Evolutionary conservation across 1,139 yeast species (phyloP).

Genomic region (Arxiozyma heterogenica): DNA sequence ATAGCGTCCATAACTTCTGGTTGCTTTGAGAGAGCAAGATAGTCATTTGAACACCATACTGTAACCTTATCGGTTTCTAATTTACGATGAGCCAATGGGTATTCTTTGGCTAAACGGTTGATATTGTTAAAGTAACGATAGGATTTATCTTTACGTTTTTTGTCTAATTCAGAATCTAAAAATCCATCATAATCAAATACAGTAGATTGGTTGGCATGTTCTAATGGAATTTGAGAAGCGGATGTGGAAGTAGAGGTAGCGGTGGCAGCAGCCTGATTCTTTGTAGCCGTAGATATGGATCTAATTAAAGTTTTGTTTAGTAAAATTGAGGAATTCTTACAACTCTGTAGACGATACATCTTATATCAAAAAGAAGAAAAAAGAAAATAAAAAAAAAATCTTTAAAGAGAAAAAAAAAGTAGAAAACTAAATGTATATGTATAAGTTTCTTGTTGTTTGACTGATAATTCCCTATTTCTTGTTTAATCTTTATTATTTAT

Average conservation of each 20-base stretch:
- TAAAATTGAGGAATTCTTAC: neutral
- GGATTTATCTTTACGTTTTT: slow-evolving; percentile 79
- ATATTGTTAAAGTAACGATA: slow-evolving; percentile 95
- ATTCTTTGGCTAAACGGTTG: slow-evolving; percentile 87
- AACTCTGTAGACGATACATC: neutral
- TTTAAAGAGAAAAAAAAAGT: no score
- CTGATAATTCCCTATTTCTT: neutral
- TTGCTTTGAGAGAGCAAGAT: slow-evolving; percentile 88
- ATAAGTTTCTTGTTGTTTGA: neutral
- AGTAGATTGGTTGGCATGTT: slow-evolving; percentile 35
- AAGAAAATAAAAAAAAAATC: no score
- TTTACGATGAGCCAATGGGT: slow-evolving; percentile 84
- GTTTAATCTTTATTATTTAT: no score
- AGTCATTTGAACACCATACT: slow-evolving; percentile 98
- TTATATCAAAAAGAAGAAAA: neutral
- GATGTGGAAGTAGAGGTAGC: slow-evolving; percentile 34
- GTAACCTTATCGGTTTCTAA: slow-evolving; percentile 74
- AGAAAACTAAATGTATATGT: neutral
- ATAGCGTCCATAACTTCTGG: slow-evolving; percentile 62
- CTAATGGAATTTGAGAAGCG: slow-evolving; percentile 30
- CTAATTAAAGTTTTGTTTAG: neutral
- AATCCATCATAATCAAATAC: slow-evolving; percentile 59
- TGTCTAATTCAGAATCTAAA: slow-evolving; percentile 52
- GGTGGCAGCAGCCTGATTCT: slow-evolving; percentile 7
- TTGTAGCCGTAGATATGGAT: neutral